Conservation (phyloP, 192 early-diverging fungal genomes). For the Oehlia diaphana region DNA sequence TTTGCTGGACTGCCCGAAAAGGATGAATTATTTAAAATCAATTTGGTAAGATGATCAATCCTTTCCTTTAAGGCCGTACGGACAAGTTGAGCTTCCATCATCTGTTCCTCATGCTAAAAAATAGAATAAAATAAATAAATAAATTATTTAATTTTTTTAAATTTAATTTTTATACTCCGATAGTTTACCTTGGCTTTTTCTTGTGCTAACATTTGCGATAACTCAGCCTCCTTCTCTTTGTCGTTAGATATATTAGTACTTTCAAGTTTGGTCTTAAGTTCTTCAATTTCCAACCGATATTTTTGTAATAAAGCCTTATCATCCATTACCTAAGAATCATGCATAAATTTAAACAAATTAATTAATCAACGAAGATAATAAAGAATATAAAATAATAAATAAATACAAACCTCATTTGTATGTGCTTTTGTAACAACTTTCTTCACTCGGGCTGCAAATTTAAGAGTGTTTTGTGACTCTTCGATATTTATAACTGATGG, state of each 20-base stretch:
- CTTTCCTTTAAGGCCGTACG: constrained; percentile 78
- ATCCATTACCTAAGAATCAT: constrained; percentile 52
- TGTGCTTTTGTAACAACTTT: constrained; percentile 80
- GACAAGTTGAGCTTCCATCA: constrained; percentile 53
- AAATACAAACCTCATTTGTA: constrained; percentile 64
- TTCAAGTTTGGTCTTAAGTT: constrained; percentile 65
- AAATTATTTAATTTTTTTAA: not conserved
- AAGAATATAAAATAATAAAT: not conserved
- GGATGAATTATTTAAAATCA: constrained; percentile 76
- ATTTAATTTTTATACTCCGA: not conserved
- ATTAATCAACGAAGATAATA: not conserved
- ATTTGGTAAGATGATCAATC: constrained; percentile 82
- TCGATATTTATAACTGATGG: constrained; percentile 77
- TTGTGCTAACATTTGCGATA: constrained; percentile 37
- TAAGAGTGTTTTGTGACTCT: constrained; percentile 89
- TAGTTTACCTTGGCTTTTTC: constrained; percentile 32
- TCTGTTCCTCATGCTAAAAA: constrained; percentile 52
- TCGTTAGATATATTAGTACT: constrained; percentile 56
- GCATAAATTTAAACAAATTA: not conserved
- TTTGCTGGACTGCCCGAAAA: constrained; percentile 43
- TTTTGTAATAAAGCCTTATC: constrained; percentile 85
- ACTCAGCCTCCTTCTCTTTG: constrained; percentile 54
- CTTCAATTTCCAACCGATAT: constrained; percentile 78
- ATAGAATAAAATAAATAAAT: constrained; percentile 26
- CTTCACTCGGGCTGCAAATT: constrained; percentile 93